A percentile compares a stretch with the other conserved stretches of the same genome.
Evolutionary conservation across 2,329 filamentous ascomycete species (phyloP).

Genomic region (Fusarium chaquense): DNA sequence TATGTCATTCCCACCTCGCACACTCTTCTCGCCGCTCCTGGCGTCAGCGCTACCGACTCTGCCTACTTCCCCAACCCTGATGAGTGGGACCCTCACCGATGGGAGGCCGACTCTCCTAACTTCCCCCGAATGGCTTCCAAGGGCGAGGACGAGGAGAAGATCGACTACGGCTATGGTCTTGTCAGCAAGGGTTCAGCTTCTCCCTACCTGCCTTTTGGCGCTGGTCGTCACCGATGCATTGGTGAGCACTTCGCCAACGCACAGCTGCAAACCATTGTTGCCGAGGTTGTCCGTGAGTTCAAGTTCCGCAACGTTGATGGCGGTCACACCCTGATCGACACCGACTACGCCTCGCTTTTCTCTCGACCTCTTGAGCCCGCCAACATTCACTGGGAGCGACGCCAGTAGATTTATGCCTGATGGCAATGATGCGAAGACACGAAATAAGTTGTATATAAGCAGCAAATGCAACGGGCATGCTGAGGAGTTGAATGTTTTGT

Average conservation of each 20-base stretch:
- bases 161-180: slow-evolving; percentile 94
- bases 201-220: slow-evolving; percentile 94
- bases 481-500: slow-evolving; percentile 45
- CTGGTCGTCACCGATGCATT: slow-evolving; percentile 92
- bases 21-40: slow-evolving; percentile 85
- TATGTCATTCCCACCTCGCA: slow-evolving; percentile 86
- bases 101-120: slow-evolving; percentile 75
- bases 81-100: slow-evolving; percentile 90
- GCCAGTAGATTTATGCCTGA: slow-evolving; percentile 56
- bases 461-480: slow-evolving; percentile 43
- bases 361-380: slow-evolving; percentile 79
- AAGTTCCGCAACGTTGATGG: slow-evolving; percentile 82
- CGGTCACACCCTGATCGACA: slow-evolving; percentile 74
- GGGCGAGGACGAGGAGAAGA: slow-evolving; percentile 77
- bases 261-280: slow-evolving; percentile 88
- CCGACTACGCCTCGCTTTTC: slow-evolving; percentile 78
- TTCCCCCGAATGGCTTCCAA: slow-evolving; percentile 59
- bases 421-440: slow-evolving; percentile 31
- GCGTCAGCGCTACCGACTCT: slow-evolving; percentile 78
- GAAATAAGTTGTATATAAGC: slow-evolving; percentile 47
- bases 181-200: slow-evolving; percentile 91
- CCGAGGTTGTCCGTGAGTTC: slow-evolving; percentile 80
- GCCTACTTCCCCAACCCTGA: slow-evolving; percentile 85
- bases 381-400: slow-evolving; percentile 79
- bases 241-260: slow-evolving; percentile 97